Base-by-base conservation (phyloP, 176 grass and related monocot species). In the Aegilops longissima region DNA sequence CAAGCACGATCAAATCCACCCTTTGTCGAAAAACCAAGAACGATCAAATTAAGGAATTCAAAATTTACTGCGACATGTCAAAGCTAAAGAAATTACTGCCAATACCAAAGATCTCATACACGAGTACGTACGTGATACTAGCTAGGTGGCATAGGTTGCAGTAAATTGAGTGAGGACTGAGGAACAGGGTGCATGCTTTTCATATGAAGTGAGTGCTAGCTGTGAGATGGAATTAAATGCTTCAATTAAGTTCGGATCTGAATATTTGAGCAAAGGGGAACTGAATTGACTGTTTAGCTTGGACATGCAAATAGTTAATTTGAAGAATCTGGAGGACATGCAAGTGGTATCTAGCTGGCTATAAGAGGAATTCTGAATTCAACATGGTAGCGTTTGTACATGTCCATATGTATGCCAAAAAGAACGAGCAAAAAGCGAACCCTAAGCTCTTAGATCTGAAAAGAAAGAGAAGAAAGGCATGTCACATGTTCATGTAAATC, bases 401-500 rank as follows among this genome's bases (percentile, higher is more conserved):
- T 80, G 77, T 49, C 79, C 65, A 54, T 80, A 87, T 85, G 84
- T 70, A 78, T 79, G 47, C 64, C 76, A 64, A 88, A 86, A 88
- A 70, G 49, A 88, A 66, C 82, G 8, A 64, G 24, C 52, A 90
- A 93, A 89, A 92, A 85, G 71, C 39, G 81, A 90, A 87, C 84
- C 87, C 91, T 93, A 90, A 82, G 72, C 66, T 85, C 42, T 8
- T 85, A 93, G 84, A 93, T 90, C 84, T 87, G 12, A 84, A 81
- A 81, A 90, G 66, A 18, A 76, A 89, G 73, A 77, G 27, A 86
- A 38, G 51, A 47, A 70, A 83, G 8, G 36, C 35, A 76, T 90
- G 66, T 83, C 63, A 56, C 59, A 77, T 83, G 73, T 76, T 87
- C 85, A 59, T 65, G 87, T 10, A 67, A 73, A 66, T 85, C 85